A percentile compares a stretch with the other conserved stretches of the same genome.
Conservation (phyloP, 2,329 filamentous ascomycete genomes). For the Diplocarpon mali region DNA sequence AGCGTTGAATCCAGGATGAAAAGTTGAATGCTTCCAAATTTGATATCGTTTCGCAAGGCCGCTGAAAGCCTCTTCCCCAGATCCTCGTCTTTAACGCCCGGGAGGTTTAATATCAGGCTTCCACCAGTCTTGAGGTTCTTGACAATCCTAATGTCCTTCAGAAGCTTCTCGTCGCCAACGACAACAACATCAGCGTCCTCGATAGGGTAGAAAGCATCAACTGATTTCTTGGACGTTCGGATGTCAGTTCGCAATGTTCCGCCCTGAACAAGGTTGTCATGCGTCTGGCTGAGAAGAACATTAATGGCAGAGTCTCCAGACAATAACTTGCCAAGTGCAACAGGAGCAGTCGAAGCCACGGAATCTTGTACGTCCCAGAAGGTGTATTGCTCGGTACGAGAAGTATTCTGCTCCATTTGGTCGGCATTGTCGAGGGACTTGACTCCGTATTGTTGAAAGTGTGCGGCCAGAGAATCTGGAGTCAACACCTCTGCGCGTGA, state of each 20-base stretch:
- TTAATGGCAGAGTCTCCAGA: conserved; percentile 63
- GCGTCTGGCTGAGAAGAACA: conserved; percentile 49
- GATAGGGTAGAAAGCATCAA: conserved; percentile 76
- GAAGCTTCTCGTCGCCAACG: conserved; percentile 67
- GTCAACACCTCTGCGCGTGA: conserved; percentile 51
- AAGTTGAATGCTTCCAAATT: conserved; percentile 58
- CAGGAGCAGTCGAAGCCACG: conserved; percentile 50
- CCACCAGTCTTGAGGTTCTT: conserved; percentile 59
- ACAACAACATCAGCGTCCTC: conserved; percentile 69
- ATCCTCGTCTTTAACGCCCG: conserved; percentile 77
- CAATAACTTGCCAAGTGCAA: conserved; percentile 45
- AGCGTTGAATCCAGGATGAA: conserved; percentile 64
- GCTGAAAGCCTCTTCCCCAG: conserved; percentile 75
- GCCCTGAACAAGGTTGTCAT: conserved; percentile 58
- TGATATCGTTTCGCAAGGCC: conserved; percentile 58
- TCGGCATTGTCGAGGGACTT: conserved; percentile 29
- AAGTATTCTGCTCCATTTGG: conserved; percentile 35
- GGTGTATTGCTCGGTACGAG: conserved; percentile 66
- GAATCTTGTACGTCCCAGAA: conserved; percentile 90
- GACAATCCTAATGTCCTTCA: conserved; percentile 67
- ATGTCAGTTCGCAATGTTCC: conserved; percentile 78
- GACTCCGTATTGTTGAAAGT: conserved; percentile 38
- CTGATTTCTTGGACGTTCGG: conserved; percentile 67
- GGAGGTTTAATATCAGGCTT: conserved; percentile 63
- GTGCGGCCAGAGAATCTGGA: conserved; percentile 40